Evolutionary conservation across 345 rosid species (phyloP).

Genomic region (Angophora floribunda): DNA sequence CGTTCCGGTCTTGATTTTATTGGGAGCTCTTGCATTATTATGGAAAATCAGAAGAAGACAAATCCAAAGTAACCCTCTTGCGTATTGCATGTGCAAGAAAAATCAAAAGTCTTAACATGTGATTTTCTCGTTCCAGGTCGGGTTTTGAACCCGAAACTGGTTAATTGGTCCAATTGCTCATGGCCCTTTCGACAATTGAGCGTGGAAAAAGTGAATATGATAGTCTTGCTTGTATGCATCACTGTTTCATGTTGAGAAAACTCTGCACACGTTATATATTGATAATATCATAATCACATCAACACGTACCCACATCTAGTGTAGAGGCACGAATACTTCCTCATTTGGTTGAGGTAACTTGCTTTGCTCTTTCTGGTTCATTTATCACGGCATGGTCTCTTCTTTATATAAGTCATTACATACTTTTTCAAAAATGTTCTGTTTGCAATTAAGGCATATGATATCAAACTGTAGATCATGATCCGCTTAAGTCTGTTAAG

Average conservation of each 20-base stretch:
- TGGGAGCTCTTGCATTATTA: conserved; percentile 6
- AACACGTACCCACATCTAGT: neutral
- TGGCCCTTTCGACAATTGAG: neutral
- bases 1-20: neutral
- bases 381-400: no score
- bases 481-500: neutral
- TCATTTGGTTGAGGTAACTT: no score
- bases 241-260: neutral
- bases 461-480: neutral
- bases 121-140: neutral
- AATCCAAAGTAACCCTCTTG: neutral
- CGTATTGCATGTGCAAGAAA: neutral
- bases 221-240: neutral
- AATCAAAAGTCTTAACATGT: neutral
- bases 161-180: neutral
- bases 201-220: neutral
- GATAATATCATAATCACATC: neutral
- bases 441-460: no score
- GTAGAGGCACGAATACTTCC: neutral
- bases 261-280: neutral
- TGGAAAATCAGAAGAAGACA: conserved; percentile 11
- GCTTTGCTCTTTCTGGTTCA: no score
- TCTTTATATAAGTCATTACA: no score
- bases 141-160: neutral
- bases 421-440: no score